phyloP scores from a whole-genome alignment of 1,284 basidiomycete genomes.

The Apiotrichum gracile region DNA sequence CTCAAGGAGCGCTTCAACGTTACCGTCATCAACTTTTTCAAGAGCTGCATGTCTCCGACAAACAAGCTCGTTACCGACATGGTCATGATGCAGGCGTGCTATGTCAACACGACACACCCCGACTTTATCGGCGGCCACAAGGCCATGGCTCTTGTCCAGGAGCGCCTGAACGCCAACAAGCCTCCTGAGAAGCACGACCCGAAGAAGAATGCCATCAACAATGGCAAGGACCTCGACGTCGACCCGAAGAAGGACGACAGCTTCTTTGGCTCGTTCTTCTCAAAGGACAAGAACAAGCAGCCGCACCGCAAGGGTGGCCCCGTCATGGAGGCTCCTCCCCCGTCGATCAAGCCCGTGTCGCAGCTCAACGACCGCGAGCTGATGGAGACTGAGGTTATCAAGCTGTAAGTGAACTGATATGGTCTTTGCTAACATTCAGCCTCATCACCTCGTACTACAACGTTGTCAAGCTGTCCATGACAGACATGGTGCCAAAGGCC shows the following conservation, averaged over 20 bases:
- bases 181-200: conserved; percentile 60
- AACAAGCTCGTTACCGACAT: conserved; percentile 91
- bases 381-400: conserved; percentile 99
- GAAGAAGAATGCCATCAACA: conserved; percentile 57
- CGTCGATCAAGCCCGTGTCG: conserved; percentile 83
- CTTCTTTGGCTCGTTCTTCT: conserved; percentile 96
- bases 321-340: conserved; percentile 87
- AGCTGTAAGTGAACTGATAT: conserved; percentile 54
- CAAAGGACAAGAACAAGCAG: conserved; percentile 50
- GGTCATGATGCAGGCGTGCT: conserved; percentile 93
- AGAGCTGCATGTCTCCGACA: conserved; percentile 84
- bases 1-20: conserved; percentile 89
- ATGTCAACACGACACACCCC: conserved; percentile 98
- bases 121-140: conserved; percentile 96
- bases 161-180: conserved; percentile 74
- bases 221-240: conserved; percentile 62
- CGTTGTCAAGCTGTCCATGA: conserved; percentile 98
- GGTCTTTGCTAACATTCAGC: conserved; percentile 32
- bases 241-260: conserved; percentile 78
- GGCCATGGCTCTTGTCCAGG: conserved; percentile 85
- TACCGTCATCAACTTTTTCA: conserved; percentile 94
- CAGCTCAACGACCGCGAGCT: conserved; percentile 83
- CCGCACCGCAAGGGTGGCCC: conserved; percentile 74
- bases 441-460: conserved; percentile 92
- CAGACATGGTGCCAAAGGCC: conserved; percentile 98